These are phyloP conservation scores for Rhizopus arrhizus DNA, from an alignment of 371 early-diverging fungal genomes.

Conservation along the genomic window DNA sequence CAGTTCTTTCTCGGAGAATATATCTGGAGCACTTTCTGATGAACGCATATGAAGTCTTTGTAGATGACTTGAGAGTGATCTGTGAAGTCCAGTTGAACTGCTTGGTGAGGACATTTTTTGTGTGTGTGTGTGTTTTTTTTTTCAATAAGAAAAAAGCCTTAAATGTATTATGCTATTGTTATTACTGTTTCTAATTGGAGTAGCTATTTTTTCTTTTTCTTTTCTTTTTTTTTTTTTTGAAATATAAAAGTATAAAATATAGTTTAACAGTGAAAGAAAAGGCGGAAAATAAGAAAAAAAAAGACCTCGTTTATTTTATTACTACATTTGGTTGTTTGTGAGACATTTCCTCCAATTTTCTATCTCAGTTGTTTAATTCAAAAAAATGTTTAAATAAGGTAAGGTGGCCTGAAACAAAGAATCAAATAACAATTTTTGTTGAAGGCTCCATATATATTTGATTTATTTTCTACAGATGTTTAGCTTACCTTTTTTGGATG, in stretches of 20 bases:
- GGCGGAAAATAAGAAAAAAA: conserved; percentile 1
- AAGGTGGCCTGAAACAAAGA: no score
- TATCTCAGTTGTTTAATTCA: neutral
- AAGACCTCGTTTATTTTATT: conserved; percentile 6
- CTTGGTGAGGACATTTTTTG: conserved; percentile 40
- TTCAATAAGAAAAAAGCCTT: neutral
- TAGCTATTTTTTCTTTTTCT: no score
- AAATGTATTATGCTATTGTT: neutral
- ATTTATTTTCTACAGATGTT: no score
- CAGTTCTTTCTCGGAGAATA: conserved; percentile 33
- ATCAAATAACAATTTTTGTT: no score
- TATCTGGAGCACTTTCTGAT: conserved; percentile 30
- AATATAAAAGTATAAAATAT: neutral
- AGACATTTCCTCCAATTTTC: neutral
- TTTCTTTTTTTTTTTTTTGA: neutral
- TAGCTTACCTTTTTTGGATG: no score
- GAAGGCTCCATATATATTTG: no score
- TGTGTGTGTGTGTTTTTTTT: no score
- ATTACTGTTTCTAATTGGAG: no score
- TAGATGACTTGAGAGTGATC: conserved; percentile 52
- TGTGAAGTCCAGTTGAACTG: conserved; percentile 37
- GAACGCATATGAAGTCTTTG: conserved; percentile 45
- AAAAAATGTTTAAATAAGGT: no score
- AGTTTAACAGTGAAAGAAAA: neutral
- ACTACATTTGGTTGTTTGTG: conserved; percentile 1